Evolutionary conservation across 306 rosid genomes (phyloP).

Genomic region (Neltuma alba): DNA sequence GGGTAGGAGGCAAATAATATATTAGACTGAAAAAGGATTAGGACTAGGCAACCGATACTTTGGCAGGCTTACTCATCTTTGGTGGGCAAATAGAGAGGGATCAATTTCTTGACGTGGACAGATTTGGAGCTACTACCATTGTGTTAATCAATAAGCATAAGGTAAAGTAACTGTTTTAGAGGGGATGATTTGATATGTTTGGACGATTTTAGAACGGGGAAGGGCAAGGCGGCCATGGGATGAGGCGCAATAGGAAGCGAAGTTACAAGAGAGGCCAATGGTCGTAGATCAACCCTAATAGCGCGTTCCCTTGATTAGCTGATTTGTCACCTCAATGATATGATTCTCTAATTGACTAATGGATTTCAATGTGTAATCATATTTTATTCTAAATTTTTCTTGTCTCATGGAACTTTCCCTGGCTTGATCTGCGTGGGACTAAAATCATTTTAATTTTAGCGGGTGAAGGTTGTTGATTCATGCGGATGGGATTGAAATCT

Average conservation of each 20-base stretch:
- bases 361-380: not conserved
- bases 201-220: not conserved
- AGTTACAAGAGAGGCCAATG: not conserved
- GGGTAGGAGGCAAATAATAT: not conserved
- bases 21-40: not conserved
- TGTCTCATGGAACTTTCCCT: not conserved
- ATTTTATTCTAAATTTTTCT: not conserved
- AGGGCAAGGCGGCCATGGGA: not conserved
- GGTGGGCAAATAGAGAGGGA: not conserved
- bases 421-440: conserved; percentile 28
- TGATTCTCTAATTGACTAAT: not conserved
- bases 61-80: not conserved
- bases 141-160: not conserved
- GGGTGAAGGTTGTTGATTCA: conserved; percentile 29
- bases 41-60: conserved; percentile 25
- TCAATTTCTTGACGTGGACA: conserved; percentile 19
- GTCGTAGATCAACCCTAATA: not conserved
- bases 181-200: not conserved
- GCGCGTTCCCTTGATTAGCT: not conserved
- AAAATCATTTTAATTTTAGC: not conserved
- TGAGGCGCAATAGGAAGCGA: not conserved
- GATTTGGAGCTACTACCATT: not conserved
- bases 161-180: not conserved
- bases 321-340: not conserved
- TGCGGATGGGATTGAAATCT: conserved; percentile 21